Percentiles rank a stretch among this genome's conserved stretches.
These are phyloP conservation scores for Lodderomyces metapsilosis DNA, from an alignment of 1,139 yeast genomes.

Conservation along the genomic window DNA sequence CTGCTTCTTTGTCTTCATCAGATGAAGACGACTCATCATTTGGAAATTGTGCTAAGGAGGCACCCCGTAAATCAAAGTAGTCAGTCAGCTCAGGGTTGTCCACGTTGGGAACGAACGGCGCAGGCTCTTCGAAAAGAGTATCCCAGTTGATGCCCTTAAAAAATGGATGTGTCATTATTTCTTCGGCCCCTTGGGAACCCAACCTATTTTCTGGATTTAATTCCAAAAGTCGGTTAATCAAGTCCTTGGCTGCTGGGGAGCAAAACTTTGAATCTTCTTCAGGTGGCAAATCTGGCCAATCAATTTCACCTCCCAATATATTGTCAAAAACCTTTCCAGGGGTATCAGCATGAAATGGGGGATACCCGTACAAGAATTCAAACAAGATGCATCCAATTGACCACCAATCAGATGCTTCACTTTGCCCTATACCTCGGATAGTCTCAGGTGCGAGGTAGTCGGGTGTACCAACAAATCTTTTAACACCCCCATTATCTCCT, in stretches of 20 bases:
- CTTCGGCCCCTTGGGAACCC: conserved; percentile 76
- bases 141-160: conserved; percentile 77
- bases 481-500: conserved; percentile 31
- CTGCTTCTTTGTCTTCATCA: conserved; percentile 9
- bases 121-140: conserved; percentile 66
- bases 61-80: conserved; percentile 91
- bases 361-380: conserved; percentile 89
- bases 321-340: conserved; percentile 83
- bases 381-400: conserved; percentile 93
- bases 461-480: conserved; percentile 91
- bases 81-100: conserved; percentile 89
- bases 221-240: conserved; percentile 60
- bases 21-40: conserved; percentile 37
- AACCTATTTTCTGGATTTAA: conserved; percentile 65
- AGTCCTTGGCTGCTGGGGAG: conserved; percentile 68
- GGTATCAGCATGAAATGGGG: conserved; percentile 87
- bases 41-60: conserved; percentile 63
- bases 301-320: conserved; percentile 68
- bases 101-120: conserved; percentile 78
- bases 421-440: conserved; percentile 80
- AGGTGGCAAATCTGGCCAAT: conserved; percentile 78
- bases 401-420: conserved; percentile 97
- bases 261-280: conserved; percentile 56
- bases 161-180: conserved; percentile 75
- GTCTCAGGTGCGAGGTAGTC: conserved; percentile 98